These are phyloP conservation scores for Darksidea phi DNA, from an alignment of 495 filamentous ascomycete genomes.

Conservation along the genomic window DNA sequence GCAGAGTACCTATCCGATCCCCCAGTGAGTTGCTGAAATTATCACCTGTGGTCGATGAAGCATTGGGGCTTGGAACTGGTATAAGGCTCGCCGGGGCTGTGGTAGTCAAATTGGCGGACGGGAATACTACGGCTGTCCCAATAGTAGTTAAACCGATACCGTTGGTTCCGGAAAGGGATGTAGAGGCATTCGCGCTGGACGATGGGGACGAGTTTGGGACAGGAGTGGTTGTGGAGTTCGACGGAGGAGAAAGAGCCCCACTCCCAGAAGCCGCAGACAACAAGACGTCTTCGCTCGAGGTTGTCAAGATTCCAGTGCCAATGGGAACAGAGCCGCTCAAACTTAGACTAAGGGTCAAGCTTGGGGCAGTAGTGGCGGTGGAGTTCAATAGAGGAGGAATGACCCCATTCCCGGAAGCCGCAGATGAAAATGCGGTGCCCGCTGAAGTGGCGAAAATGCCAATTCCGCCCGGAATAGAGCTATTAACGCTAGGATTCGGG, in stretches of 20 bases:
- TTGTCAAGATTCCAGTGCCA: not conserved
- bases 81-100: not conserved
- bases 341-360: too few relatives aligned
- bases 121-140: not conserved
- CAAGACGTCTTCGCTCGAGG: not conserved
- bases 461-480: too few relatives aligned
- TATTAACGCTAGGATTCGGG: not conserved
- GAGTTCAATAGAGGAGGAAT: too few relatives aligned
- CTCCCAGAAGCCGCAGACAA: too few relatives aligned
- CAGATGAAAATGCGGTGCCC: too few relatives aligned
- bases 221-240: not conserved
- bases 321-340: not conserved
- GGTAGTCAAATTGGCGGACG: not conserved
- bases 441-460: too few relatives aligned
- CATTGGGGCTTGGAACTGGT: slow-evolving; percentile 2
- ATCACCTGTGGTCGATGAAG: not conserved
- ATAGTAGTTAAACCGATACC: not conserved
- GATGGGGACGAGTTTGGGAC: not conserved
- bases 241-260: too few relatives aligned
- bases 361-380: not conserved
- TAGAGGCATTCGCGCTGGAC: not conserved
- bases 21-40: slow-evolving; percentile 11
- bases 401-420: too few relatives aligned
- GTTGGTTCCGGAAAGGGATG: not conserved
- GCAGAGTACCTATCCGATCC: slow-evolving; percentile 1